Base-by-base conservation (phyloP, 2,329 filamentous ascomycete species). In the Fusarium concolor region DNA sequence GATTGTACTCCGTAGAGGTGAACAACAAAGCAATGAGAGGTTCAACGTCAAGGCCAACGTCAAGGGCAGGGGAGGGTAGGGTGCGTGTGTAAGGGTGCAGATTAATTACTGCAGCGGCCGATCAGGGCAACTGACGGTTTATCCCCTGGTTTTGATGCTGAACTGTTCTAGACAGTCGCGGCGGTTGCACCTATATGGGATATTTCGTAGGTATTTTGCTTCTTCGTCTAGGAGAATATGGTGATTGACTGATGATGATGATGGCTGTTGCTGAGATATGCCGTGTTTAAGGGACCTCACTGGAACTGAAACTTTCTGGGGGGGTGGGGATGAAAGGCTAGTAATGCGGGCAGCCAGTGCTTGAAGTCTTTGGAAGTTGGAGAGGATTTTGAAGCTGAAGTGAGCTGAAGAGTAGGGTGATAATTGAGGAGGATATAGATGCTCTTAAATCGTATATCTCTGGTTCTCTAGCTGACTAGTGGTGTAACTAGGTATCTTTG, bases 211-310 rank as follows among this genome's bases (percentile, higher is more conserved):
- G 31, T 15, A 17, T 49, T 50, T 24, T 22, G 31, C 24, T 26
- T 50, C 24, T 31, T 31, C n/a, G 18, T 47, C 43, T 37, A 38
- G 33, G 41, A 45, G 33, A 35, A 35, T 4, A 17, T 33, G 31
- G 31, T 24, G 41, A 35, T 44, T 31, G 43, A 54, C 31, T 17
- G 42, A 45, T 56, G 44, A 33, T 33, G 49, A 51, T 44, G 42
- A 54, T 56, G 44, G 29, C 31, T 41, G 56, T 62, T 66, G 56
- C 26, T 52, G 63, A 62, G 45, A 66, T 67, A 67, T 62, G 61
- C 22, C 50, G 44, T 49, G 29, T 56, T 38, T 28, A 42, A 56
- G 38, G 49, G 14, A 10, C 45, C 33, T 26, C n/a, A 43, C 20
- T 62, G 39, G 29, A 31, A 31, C 29, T 31, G 29, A 49, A 56